These are phyloP conservation scores for Corchorus capsularis DNA, from an alignment of 345 rosid species.

Conservation along the genomic window DNA sequence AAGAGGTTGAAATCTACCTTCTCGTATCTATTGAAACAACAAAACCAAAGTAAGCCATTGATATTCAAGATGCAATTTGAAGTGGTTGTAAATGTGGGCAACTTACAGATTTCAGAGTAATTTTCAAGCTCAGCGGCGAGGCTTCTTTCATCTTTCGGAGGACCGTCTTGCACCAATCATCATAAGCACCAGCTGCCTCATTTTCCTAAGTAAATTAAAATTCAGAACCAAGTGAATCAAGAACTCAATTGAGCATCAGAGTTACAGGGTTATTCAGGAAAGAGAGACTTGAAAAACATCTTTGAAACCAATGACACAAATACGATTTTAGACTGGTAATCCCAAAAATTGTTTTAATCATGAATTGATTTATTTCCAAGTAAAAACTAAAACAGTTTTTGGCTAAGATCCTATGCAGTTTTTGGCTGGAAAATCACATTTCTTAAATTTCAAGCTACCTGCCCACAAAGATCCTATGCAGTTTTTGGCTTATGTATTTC, in stretches of 20 bases:
- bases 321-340: neutral
- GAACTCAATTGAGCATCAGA: neutral
- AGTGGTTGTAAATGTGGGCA: neutral
- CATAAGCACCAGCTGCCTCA: slow-evolving; percentile 50
- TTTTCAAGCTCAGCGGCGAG: slow-evolving; percentile 91
- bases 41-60: slow-evolving; percentile 16
- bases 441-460: too few species aligned
- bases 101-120: slow-evolving; percentile 80
- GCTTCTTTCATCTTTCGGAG: slow-evolving; percentile 74
- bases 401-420: too few species aligned
- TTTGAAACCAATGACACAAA: neutral
- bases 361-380: neutral
- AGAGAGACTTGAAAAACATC: neutral
- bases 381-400: neutral
- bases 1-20: slow-evolving; percentile 87
- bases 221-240: slow-evolving; percentile 13
- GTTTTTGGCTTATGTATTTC: too few species aligned
- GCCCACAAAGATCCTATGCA: too few species aligned
- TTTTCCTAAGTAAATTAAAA: slow-evolving; percentile 48
- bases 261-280: neutral
- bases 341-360: neutral
- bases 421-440: too few species aligned
- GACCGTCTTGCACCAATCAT: slow-evolving; percentile 62
- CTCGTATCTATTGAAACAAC: slow-evolving; percentile 57
- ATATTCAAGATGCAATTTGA: slow-evolving; percentile 14